A percentile compares a stretch with the other conserved stretches of the same genome.
Evolutionary conservation across 2,329 filamentous ascomycete genomes (phyloP).

Genomic region (Aureobasidium sp.): DNA sequence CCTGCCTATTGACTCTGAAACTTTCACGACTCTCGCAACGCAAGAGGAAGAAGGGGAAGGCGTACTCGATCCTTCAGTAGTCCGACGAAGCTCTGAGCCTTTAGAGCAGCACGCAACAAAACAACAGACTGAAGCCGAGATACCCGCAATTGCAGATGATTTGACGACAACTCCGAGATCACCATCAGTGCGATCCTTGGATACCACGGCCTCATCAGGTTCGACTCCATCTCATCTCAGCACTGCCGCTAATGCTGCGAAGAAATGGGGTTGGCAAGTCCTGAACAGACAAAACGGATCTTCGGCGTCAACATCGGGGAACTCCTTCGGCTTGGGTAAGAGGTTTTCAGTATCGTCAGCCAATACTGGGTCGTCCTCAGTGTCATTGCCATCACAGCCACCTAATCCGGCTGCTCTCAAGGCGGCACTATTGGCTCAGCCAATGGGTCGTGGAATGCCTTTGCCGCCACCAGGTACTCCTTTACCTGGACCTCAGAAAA

Average conservation of each 20-base stretch:
- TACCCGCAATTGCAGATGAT: neutral
- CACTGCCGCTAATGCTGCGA: constrained; percentile 46
- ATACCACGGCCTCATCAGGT: neutral
- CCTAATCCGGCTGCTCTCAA: constrained; percentile 26
- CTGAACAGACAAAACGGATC: constrained; percentile 32
- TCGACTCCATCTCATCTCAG: constrained; percentile 14
- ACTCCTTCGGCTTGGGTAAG: neutral
- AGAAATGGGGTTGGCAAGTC: constrained; percentile 53
- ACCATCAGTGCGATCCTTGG: neutral
- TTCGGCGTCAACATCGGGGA: neutral
- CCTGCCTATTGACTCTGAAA: neutral
- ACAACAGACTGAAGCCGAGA: neutral
- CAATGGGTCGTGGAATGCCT: constrained; percentile 76
- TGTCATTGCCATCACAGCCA: constrained; percentile 12
- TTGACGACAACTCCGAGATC: neutral
- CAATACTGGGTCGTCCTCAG: constrained; percentile 32
- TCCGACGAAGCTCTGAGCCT: constrained; percentile 3
- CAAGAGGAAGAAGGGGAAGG: neutral
- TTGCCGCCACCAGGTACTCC: constrained; percentile 75
- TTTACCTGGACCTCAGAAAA: constrained; percentile 47
- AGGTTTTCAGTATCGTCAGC: constrained; percentile 18
- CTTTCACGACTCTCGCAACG: neutral
- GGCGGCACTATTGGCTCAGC: constrained; percentile 37
- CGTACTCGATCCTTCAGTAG: neutral
- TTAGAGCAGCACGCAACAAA: neutral